Conservation (phyloP, 1,284 basidiomycete species). For the Stereum hirsutum region DNA sequence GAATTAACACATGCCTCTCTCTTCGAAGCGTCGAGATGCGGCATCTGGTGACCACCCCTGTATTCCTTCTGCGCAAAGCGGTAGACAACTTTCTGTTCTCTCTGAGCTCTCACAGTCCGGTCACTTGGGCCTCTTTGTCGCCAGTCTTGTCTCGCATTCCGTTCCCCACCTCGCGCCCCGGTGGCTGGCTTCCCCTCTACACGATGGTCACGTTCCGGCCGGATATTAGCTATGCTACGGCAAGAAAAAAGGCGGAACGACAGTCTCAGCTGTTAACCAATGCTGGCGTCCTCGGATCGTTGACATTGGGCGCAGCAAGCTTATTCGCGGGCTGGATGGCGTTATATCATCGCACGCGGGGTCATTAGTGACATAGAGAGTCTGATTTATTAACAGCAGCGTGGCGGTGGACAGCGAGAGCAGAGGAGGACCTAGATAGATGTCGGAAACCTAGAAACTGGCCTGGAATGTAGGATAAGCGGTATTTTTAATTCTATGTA, state of each 20-base stretch:
- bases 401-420: too few species aligned
- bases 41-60: slow-evolving; percentile 77
- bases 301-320: slow-evolving; percentile 32
- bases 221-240: slow-evolving; percentile 83
- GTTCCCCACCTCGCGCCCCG: slow-evolving; percentile 46
- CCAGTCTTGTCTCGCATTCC: slow-evolving; percentile 25
- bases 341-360: slow-evolving; percentile 25
- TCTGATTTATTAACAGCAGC: too few species aligned
- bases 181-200: slow-evolving; percentile 89
- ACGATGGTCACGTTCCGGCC: slow-evolving; percentile 97
- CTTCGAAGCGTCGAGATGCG: slow-evolving; percentile 83
- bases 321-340: slow-evolving; percentile 30
- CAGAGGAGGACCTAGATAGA: too few species aligned
- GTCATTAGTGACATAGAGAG: slow-evolving; percentile 18
- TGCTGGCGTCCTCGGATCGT: slow-evolving; percentile 35
- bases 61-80: slow-evolving; percentile 75
- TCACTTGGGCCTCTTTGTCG: slow-evolving; percentile 16
- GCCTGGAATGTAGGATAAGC: too few species aligned
- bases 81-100: slow-evolving; percentile 74
- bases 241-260: slow-evolving; percentile 47
- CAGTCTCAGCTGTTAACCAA: slow-evolving; percentile 46
- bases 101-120: slow-evolving; percentile 39
- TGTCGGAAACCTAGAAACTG: too few species aligned
- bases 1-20: neutral
- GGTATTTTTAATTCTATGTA: too few species aligned